These are phyloP conservation scores for Quercus mongolica DNA, from an alignment of 306 rosid genomes.

Conservation along the genomic window DNA sequence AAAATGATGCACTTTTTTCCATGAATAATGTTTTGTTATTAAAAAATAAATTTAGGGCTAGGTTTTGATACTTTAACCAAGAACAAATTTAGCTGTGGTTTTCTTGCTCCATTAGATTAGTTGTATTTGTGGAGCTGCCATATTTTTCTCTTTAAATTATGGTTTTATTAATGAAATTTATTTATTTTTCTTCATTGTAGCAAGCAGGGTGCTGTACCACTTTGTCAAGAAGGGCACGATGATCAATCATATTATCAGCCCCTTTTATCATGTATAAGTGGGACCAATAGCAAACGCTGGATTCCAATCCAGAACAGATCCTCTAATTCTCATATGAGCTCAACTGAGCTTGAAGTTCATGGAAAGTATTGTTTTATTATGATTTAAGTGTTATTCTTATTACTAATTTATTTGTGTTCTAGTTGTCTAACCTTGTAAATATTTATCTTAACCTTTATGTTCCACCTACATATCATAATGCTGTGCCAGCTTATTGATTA, in stretches of 20 bases:
- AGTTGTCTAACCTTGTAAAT: neutral
- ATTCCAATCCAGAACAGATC: slow-evolving; percentile 83
- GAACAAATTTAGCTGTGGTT: slow-evolving; percentile 20
- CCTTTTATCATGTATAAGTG: slow-evolving; percentile 82
- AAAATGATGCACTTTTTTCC: neutral
- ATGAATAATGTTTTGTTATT: neutral
- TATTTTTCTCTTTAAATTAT: slow-evolving; percentile 2
- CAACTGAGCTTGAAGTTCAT: slow-evolving; percentile 78
- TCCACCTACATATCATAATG: neutral
- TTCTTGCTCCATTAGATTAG: slow-evolving; percentile 25
- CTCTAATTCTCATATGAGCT: slow-evolving; percentile 50
- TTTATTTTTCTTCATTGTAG: slow-evolving; percentile 36
- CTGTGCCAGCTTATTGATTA: slow-evolving; percentile 28
- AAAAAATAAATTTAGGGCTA: neutral
- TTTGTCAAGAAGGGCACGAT: slow-evolving; percentile 66
- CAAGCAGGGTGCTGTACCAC: slow-evolving; percentile 53
- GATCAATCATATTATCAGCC: slow-evolving; percentile 66
- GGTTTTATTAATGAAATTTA: slow-evolving; percentile 5
- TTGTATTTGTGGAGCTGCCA: slow-evolving; percentile 7
- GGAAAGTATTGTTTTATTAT: slow-evolving; percentile 62
- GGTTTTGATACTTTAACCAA: neutral
- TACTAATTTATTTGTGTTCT: neutral
- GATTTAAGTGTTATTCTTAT: neutral
- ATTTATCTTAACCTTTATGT: slow-evolving; percentile 8
- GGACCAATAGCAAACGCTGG: slow-evolving; percentile 82